A percentile compares a stretch with the other conserved stretches of the same genome.
These are phyloP conservation scores for Houttuynia cordata DNA, from an alignment of 164 flowering plant species.

Conservation along the genomic window DNA sequence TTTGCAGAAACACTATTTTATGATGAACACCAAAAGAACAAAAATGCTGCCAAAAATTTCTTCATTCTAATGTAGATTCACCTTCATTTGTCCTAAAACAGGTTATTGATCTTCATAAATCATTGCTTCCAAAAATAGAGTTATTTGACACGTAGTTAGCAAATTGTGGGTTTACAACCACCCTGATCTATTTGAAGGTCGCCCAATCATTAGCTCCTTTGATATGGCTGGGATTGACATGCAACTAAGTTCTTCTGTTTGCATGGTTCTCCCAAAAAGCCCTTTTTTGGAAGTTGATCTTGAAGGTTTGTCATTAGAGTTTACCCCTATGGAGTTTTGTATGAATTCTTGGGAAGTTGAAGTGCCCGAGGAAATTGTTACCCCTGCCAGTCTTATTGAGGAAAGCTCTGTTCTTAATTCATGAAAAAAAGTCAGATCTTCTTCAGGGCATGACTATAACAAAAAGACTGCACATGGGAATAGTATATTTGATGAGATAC, in stretches of 20 bases:
- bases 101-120: no score
- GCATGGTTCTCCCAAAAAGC: slow-evolving; percentile 40
- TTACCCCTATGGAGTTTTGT: slow-evolving; percentile 70
- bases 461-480: slow-evolving; percentile 32
- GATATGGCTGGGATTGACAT: slow-evolving; percentile 74
- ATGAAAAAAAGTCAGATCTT: slow-evolving; percentile 17
- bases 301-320: slow-evolving; percentile 49
- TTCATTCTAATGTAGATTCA: no score
- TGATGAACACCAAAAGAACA: no score
- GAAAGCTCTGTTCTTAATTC: slow-evolving; percentile 18
- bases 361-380: slow-evolving; percentile 55
- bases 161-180: slow-evolving; percentile 99
- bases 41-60: no score
- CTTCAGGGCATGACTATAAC: slow-evolving; percentile 6
- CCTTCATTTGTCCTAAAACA: no score
- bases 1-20: no score
- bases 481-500: slow-evolving; percentile 77
- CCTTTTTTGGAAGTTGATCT: slow-evolving; percentile 60
- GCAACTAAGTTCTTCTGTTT: slow-evolving; percentile 66
- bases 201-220: slow-evolving; percentile 93
- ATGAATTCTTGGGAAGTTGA: slow-evolving; percentile 95
- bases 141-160: no score
- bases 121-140: no score
- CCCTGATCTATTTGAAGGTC: slow-evolving; percentile 99
- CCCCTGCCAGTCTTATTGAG: slow-evolving; percentile 51